Evolutionary conservation across 2,329 filamentous ascomycete species (phyloP).

Genomic region (Lachnellula cervina): DNA sequence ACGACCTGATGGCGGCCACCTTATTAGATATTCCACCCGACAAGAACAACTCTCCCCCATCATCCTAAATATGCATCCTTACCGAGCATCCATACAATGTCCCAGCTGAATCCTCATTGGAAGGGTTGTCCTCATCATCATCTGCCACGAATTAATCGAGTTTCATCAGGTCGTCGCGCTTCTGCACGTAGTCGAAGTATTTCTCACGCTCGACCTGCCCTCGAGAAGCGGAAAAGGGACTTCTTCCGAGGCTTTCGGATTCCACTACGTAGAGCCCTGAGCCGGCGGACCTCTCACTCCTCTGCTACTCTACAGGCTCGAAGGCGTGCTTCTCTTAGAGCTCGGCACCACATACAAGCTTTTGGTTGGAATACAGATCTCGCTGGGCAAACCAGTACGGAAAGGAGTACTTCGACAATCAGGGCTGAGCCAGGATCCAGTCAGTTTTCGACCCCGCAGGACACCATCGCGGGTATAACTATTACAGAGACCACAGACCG

Average conservation of each 20-base stretch:
- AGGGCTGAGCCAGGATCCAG: neutral
- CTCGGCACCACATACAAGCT: conserved; percentile 19
- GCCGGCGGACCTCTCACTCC: conserved; percentile 9
- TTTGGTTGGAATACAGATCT: conserved; percentile 19
- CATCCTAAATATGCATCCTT: conserved; percentile 27
- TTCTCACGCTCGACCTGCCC: conserved; percentile 11
- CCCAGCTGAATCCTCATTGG: conserved; percentile 26
- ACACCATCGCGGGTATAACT: neutral
- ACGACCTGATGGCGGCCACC: neutral
- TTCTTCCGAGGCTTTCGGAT: conserved; percentile 7
- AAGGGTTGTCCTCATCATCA: conserved; percentile 27
- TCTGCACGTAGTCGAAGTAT: conserved; percentile 8
- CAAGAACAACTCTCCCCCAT: neutral
- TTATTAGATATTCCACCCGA: neutral
- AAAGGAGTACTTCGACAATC: neutral
- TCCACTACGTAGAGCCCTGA: neutral
- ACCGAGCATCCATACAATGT: conserved; percentile 21
- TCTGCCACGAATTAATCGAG: conserved; percentile 22
- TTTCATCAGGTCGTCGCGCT: conserved; percentile 14
- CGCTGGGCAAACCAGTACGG: neutral
- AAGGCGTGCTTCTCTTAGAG: conserved; percentile 14
- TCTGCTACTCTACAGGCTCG: conserved; percentile 11
- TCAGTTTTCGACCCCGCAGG: neutral
- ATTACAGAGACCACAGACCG: conserved; percentile 13
- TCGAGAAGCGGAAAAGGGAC: conserved; percentile 15